phyloP scores from a whole-genome alignment of 1,284 basidiomycete genomes.

The Cryptococcus depauperatus region DNA sequence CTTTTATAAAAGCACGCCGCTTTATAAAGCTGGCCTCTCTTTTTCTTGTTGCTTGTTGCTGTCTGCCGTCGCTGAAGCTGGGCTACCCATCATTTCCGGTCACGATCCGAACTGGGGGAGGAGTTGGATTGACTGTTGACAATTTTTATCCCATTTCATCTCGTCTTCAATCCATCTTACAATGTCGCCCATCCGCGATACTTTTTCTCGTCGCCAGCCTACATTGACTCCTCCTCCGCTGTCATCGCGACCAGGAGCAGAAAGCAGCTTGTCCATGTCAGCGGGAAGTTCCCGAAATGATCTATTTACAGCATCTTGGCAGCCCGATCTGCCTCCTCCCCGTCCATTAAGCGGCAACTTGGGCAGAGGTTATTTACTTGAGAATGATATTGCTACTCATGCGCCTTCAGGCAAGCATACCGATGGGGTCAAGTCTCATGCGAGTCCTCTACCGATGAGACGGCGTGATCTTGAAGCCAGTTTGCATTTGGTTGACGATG shows the following conservation, averaged over 20 bases:
- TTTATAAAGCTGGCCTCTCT: too few species aligned
- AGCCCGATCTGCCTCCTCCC: constrained; percentile 22
- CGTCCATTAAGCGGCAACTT: constrained; percentile 3
- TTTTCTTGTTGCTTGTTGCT: too few species aligned
- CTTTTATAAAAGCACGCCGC: too few species aligned
- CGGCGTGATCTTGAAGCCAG: constrained; percentile 1
- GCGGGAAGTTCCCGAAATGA: constrained; percentile 35
- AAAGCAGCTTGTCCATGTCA: too few species aligned
- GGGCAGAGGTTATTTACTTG: neutral
- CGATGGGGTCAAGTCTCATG: constrained; percentile 2
- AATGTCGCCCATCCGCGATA: constrained; percentile 13
- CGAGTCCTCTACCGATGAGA: constrained; percentile 6
- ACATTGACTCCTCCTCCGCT: neutral
- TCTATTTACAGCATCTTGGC: constrained; percentile 28
- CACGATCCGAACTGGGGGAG: too few species aligned
- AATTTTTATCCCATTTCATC: neutral
- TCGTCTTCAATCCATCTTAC: neutral
- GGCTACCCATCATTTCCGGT: too few species aligned
- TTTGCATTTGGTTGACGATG: too few species aligned
- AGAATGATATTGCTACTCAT: too few species aligned
- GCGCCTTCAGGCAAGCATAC: neutral
- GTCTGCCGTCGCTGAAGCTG: too few species aligned
- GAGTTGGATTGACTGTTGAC: too few species aligned
- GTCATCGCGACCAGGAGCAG: neutral
- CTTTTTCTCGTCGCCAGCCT: neutral